Conservation (phyloP, 768 basidiomycete species). For the Neoboletus subvelutipes region DNA sequence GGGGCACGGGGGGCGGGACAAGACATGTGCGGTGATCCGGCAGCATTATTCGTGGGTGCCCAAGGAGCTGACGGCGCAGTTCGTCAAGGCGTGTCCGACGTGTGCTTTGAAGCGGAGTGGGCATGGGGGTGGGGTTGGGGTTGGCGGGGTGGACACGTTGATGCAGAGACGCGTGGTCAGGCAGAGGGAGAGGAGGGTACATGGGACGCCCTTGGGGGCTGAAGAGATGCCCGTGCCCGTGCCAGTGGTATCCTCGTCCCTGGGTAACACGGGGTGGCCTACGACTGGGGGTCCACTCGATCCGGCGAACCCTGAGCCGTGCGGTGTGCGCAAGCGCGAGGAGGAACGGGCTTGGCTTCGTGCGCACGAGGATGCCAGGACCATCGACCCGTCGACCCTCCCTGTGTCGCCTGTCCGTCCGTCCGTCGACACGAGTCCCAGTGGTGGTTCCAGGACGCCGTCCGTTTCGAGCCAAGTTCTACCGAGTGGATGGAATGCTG, state of each 20-base stretch:
- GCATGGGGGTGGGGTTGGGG: conserved; percentile 27
- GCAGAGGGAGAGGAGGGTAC: not conserved
- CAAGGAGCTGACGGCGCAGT: conserved; percentile 77
- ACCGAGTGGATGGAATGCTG: conserved; percentile 1
- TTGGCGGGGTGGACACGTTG: not conserved
- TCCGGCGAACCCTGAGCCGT: conserved; percentile 18
- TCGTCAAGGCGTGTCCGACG: conserved; percentile 77
- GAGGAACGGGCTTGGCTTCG: not conserved
- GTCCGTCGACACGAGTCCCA: not conserved
- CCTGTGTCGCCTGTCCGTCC: not conserved
- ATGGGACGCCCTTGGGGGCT: not conserved
- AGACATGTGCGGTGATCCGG: conserved; percentile 65
- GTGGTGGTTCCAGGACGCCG: not conserved
- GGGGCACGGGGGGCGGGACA: conserved; percentile 81
- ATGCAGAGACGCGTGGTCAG: not conserved
- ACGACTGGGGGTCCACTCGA: conserved; percentile 30
- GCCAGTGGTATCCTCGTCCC: not conserved
- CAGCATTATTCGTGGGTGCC: conserved; percentile 81
- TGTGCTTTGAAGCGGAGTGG: conserved; percentile 52
- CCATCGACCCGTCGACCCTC: not conserved
- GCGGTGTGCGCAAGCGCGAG: conserved; percentile 7
- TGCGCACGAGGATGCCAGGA: not conserved
- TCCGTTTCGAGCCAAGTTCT: not conserved
- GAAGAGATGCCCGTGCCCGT: not conserved
- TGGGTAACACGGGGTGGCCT: conserved; percentile 14